Evolutionary conservation across 768 basidiomycete genomes (phyloP).

Genomic region (Polyporus arcularius): DNA sequence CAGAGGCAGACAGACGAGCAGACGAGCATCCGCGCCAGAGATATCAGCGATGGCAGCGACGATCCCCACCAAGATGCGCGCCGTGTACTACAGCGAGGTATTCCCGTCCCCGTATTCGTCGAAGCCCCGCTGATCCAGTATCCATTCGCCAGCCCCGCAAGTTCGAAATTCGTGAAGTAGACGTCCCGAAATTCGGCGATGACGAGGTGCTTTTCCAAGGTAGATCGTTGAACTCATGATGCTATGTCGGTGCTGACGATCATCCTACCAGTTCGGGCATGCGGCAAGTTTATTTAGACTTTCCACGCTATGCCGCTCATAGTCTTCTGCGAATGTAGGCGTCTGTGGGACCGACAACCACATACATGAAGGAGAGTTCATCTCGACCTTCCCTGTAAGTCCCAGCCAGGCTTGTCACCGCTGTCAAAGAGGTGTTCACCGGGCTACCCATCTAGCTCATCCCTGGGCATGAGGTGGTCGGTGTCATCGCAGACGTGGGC

Average conservation of each 20-base stretch:
- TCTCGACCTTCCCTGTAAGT: constrained; percentile 66
- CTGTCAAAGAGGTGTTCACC: neutral
- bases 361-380: constrained; percentile 66
- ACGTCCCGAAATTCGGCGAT: constrained; percentile 63
- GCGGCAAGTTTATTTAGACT: constrained; percentile 12
- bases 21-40: too few relatives aligned
- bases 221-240: constrained; percentile 18
- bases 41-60: neutral
- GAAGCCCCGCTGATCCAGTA: neutral
- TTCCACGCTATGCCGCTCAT: neutral
- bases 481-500: constrained; percentile 70
- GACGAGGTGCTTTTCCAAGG: constrained; percentile 80
- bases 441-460: constrained; percentile 51
- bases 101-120: neutral
- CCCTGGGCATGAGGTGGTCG: constrained; percentile 77
- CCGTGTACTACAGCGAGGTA: constrained; percentile 22
- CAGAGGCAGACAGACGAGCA: too few relatives aligned
- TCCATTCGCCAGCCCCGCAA: constrained; percentile 51
- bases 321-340: constrained; percentile 30
- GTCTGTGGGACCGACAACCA: constrained; percentile 73
- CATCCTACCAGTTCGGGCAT: constrained; percentile 17
- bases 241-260: neutral
- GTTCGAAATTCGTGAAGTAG: constrained; percentile 68
- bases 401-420: neutral
- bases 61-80: constrained; percentile 13